These are phyloP conservation scores for Neostapfia colusana DNA, from an alignment of 176 grass and related monocot species.

Conservation along the genomic window DNA sequence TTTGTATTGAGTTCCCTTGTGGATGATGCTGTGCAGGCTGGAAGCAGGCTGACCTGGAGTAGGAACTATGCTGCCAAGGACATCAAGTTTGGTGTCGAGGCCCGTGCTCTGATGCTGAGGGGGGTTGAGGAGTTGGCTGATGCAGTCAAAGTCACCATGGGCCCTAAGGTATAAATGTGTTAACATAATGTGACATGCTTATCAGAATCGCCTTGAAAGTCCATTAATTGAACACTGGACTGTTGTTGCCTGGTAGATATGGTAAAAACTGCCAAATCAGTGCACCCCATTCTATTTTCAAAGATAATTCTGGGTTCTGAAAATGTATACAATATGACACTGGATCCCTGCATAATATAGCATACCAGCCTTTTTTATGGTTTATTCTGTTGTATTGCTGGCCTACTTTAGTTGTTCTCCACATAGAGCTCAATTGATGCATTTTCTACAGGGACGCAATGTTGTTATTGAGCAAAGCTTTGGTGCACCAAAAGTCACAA, in stretches of 20 bases:
- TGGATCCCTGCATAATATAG: not conserved
- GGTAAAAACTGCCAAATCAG: not conserved
- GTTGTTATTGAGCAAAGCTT: slow-evolving; percentile 95
- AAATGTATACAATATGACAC: not conserved
- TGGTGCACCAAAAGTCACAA: slow-evolving; percentile 97
- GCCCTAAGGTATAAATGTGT: slow-evolving; percentile 72
- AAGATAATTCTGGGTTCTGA: not conserved
- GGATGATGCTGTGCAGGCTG: slow-evolving; percentile 56
- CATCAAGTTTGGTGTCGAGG: slow-evolving; percentile 95
- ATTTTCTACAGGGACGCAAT: slow-evolving; percentile 66
- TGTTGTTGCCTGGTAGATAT: not conserved
- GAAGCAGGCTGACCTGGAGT: slow-evolving; percentile 81
- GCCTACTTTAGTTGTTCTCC: not conserved
- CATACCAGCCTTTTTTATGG: not conserved
- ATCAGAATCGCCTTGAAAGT: not conserved
- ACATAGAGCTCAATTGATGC: not conserved
- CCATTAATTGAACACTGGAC: not conserved
- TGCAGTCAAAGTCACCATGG: slow-evolving; percentile 97
- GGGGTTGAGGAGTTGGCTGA: slow-evolving; percentile 92
- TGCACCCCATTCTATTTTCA: not conserved
- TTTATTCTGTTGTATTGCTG: not conserved
- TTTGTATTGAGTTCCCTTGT: not conserved
- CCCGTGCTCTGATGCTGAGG: slow-evolving; percentile 88
- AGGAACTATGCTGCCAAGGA: slow-evolving; percentile 97
- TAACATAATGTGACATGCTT: not conserved